phyloP scores from a whole-genome alignment of 2,329 filamentous ascomycete species.

The Trichoderma arundinaceum region DNA sequence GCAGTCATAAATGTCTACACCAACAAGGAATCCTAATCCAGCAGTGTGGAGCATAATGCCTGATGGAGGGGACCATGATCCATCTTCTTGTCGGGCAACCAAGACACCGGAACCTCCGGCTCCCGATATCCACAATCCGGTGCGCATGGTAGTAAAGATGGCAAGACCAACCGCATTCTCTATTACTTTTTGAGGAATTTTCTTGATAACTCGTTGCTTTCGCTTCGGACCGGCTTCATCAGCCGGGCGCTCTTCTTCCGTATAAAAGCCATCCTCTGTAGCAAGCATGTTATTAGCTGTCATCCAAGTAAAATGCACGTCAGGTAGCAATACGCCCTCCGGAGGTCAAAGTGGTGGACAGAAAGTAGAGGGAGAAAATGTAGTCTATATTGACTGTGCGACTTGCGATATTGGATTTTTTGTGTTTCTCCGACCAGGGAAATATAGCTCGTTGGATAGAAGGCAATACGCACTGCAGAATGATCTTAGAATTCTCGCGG shows the following conservation, averaged over 20 bases:
- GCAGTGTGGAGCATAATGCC: slow-evolving; percentile 74
- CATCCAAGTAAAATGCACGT: not conserved
- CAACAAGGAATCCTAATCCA: slow-evolving; percentile 72
- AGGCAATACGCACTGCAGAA: slow-evolving; percentile 62
- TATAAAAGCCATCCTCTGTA: slow-evolving; percentile 60
- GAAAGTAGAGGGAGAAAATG: too few relatives aligned
- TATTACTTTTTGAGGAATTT: slow-evolving; percentile 54
- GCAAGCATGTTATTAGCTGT: slow-evolving; percentile 33
- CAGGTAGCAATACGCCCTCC: too few relatives aligned
- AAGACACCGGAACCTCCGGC: slow-evolving; percentile 66
- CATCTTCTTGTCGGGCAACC: slow-evolving; percentile 61
- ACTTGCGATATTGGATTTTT: too few relatives aligned
- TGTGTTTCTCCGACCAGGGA: too few relatives aligned
- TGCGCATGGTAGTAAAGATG: slow-evolving; percentile 68
- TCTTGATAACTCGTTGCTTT: slow-evolving; percentile 55
- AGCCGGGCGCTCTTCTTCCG: slow-evolving; percentile 43
- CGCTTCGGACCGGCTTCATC: slow-evolving; percentile 45
- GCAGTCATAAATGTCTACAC: slow-evolving; percentile 78
- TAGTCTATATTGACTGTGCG: too few relatives aligned
- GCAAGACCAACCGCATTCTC: slow-evolving; percentile 63
- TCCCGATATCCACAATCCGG: slow-evolving; percentile 61
- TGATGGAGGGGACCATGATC: slow-evolving; percentile 73
- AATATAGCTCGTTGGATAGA: not conserved
- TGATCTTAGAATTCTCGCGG: slow-evolving; percentile 73
- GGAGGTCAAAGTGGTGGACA: too few relatives aligned